phyloP scores from a whole-genome alignment of 2,329 filamentous ascomycete species.

The Didymellaceae sp. region DNA sequence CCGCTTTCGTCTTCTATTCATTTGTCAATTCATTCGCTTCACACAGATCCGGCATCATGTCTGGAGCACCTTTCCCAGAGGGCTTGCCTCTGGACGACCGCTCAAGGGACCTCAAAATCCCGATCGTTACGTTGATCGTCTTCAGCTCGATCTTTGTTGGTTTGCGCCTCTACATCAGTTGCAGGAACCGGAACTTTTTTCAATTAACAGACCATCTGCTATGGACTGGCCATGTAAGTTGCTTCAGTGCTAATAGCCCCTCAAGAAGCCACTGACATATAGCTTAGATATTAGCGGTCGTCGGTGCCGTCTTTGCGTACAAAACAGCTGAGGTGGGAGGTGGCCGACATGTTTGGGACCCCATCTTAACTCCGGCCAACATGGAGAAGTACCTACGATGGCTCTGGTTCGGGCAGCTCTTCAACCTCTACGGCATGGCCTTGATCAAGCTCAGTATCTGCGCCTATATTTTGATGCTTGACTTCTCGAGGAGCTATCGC shows the following conservation, averaged over 20 bases:
- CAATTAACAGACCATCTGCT: constrained; percentile 34
- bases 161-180: constrained; percentile 28
- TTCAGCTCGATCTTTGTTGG: constrained; percentile 35
- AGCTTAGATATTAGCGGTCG: constrained; percentile 27
- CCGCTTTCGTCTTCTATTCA: constrained; percentile 3
- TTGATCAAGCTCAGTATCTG: constrained; percentile 39
- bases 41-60: constrained; percentile 18
- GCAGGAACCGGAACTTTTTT: constrained; percentile 30
- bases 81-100: constrained; percentile 31
- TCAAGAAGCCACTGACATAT: constrained; percentile 1
- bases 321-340: constrained; percentile 28
- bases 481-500: constrained; percentile 32
- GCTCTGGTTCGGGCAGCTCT: constrained; percentile 32
- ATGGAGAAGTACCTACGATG: constrained; percentile 25
- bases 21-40: background rate
- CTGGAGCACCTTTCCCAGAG: constrained; percentile 7
- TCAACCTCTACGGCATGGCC: constrained; percentile 38
- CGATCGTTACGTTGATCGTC: constrained; percentile 27
- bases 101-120: constrained; percentile 31
- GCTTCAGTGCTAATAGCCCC: no score
- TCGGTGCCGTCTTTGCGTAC: constrained; percentile 28
- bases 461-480: constrained; percentile 35
- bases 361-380: constrained; percentile 26
- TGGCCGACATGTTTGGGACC: constrained; percentile 36
- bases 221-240: constrained; percentile 32